Base-by-base conservation (phyloP, 805 yeast genomes). In the Sugiyamaella smithiae region DNA sequence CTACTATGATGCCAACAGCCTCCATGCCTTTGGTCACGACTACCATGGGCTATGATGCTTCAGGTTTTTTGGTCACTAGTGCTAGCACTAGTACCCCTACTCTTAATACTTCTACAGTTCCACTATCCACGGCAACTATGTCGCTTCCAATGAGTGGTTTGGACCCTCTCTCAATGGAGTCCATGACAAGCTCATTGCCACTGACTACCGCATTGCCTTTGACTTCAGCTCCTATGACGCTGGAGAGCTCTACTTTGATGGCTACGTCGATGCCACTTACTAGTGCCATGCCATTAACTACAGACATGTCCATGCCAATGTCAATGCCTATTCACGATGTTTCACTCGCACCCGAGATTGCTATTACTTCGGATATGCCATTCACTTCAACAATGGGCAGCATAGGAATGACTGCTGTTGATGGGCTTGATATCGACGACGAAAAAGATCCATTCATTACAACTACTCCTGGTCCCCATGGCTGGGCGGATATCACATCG, bases 401-500 rank as follows among this genome's bases (percentile, higher is more conserved):
- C 38, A 4, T 16, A 12, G 22, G 22, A 20, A 16, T 35, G 16
- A n/a, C 38, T 16, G 38, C 20, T 11, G n/a, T n/a, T 17, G 40
- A 19, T 5, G 22, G 25, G 12, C 26, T 32, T 31, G 26, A 17
- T 31, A 16, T 16, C 17, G 24, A 26, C 25, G 45, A 32, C 28
- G 14, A 20, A 8, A 29, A 19, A 35, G 46, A 43, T 32, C 46
- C 46, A 16, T 43, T 43, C 24, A 23, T 32, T 12, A 31, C 40
- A 3, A 22, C 44, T n/a, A 23, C 22, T 11, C 14, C 33, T 12
- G 20, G 36, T 11, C 14, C 38, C 12, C 40, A 41, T 7, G 48
- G 29, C 11, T 45, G 48, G 48, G 40, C 37, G n/a, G 43, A 45
- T 25, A 45, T 35, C 19, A 20, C n/a, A n/a, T n/a, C n/a, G n/a